Percentiles rank a stretch among this genome's conserved stretches.
These are phyloP conservation scores for Fusarium udum DNA, from an alignment of 2,329 filamentous ascomycete species.

Conservation along the genomic window DNA sequence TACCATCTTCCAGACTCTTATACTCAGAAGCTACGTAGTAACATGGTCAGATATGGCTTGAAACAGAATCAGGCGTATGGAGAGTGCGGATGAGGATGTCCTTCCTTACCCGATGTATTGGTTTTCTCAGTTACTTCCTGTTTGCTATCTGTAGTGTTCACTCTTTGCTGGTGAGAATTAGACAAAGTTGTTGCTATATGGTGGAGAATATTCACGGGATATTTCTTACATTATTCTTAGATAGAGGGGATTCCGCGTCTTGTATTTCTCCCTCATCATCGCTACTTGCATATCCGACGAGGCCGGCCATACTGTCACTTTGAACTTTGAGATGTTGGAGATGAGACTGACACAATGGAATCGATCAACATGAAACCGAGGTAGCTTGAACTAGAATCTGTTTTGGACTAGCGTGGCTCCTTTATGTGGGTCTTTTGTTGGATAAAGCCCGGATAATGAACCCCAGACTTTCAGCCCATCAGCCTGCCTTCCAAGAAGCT, in stretches of 20 bases:
- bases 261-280: conserved; percentile 57
- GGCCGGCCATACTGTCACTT: conserved; percentile 50
- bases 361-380: conserved; percentile 13
- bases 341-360: conserved; percentile 2
- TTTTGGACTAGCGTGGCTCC: conserved; percentile 34
- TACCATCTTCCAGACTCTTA: conserved; percentile 12
- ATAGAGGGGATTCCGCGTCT: conserved; percentile 2
- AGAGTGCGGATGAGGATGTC: background rate
- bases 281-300: conserved; percentile 63
- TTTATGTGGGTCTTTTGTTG: conserved; percentile 1
- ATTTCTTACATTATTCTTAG: conserved; percentile 20
- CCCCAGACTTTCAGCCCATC: conserved; percentile 15
- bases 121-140: background rate
- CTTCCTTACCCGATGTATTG: conserved; percentile 11
- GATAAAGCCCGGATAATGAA: conserved; percentile 20
- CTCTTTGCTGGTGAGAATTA: conserved; percentile 15
- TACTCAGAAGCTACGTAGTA: conserved; percentile 5
- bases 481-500: conserved; percentile 15
- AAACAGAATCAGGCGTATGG: background rate
- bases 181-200: background rate
- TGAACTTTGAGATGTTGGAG: background rate
- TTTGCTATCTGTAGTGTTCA: background rate
- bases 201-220: background rate
- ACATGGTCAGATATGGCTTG: background rate
- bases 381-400: conserved; percentile 17